phyloP scores from a whole-genome alignment of 2,329 filamentous ascomycete genomes.

The Trichoderma koningii region DNA sequence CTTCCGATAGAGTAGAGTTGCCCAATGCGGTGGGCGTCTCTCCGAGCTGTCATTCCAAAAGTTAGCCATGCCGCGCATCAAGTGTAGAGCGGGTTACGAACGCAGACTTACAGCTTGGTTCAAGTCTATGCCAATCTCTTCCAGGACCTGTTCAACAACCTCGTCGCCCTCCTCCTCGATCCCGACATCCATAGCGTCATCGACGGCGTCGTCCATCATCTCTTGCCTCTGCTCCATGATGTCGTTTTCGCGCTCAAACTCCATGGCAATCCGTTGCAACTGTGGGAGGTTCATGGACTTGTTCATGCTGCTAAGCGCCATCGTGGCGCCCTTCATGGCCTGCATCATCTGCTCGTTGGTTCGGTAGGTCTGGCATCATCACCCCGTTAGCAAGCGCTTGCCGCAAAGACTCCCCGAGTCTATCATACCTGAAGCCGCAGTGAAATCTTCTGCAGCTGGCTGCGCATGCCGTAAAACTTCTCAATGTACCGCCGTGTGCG shows the following conservation, averaged over 20 bases:
- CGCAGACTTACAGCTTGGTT: conserved; percentile 72
- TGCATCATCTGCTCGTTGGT: conserved; percentile 99
- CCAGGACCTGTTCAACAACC: conserved; percentile 92
- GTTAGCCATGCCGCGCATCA: conserved; percentile 4
- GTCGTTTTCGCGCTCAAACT: conserved; percentile 98
- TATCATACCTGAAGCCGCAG: conserved; percentile 79
- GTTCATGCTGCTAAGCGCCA: conserved; percentile 95
- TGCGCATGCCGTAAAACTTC: conserved; percentile 98
- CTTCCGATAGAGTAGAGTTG: conserved; percentile 69
- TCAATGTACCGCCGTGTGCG: conserved; percentile 91
- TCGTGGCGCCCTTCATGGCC: conserved; percentile 97
- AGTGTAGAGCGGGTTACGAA: background rate
- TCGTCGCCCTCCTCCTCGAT: conserved; percentile 96
- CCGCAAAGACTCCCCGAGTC: background rate
- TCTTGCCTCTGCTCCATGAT: conserved; percentile 99
- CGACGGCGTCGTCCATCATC: conserved; percentile 99
- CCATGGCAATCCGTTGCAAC: conserved; percentile 95
- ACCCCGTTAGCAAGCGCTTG: conserved; percentile 26
- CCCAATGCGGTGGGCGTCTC: conserved; percentile 87
- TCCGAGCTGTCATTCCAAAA: conserved; percentile 65
- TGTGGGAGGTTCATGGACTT: conserved; percentile 95
- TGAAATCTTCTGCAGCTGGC: conserved; percentile 93
- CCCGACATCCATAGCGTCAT: conserved; percentile 88
- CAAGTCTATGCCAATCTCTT: conserved; percentile 94
- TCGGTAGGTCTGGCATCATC: conserved; percentile 72